Evolutionary conservation across 257 asterid species (phyloP).

Genomic region (Lantana camara): DNA sequence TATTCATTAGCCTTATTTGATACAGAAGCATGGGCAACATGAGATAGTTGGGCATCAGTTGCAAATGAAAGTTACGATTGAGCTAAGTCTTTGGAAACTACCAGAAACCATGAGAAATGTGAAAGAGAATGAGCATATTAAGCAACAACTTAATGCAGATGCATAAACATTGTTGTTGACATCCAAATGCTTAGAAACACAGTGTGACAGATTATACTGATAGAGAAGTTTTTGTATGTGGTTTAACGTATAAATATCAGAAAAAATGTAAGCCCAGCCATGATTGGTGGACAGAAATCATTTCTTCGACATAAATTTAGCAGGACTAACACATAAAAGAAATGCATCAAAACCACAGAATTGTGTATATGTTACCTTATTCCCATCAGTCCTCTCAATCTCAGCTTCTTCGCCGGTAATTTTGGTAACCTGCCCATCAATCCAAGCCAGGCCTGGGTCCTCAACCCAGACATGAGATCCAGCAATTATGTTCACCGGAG

Average conservation of each 20-base stretch:
- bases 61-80: slow-evolving; percentile 7
- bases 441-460: slow-evolving; percentile 81
- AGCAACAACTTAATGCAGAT: background rate
- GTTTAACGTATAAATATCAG: slow-evolving; percentile 7
- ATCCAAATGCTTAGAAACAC: slow-evolving; percentile 22
- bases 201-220: slow-evolving; percentile 1
- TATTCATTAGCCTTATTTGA: slow-evolving; percentile 6
- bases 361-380: slow-evolving; percentile 53
- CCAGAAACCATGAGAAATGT: background rate
- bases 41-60: slow-evolving; percentile 8
- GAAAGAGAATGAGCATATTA: slow-evolving; percentile 1
- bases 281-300: background rate
- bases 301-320: background rate
- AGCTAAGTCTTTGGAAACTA: slow-evolving; percentile 3
- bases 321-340: too few species aligned
- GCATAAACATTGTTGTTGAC: background rate
- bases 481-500: slow-evolving; percentile 83
- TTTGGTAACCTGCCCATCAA: slow-evolving; percentile 80
- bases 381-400: slow-evolving; percentile 72
- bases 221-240: background rate
- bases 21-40: slow-evolving; percentile 1
- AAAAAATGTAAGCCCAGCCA: slow-evolving; percentile 10
- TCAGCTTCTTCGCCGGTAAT: slow-evolving; percentile 74
- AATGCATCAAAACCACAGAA: slow-evolving; percentile 12
- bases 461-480: slow-evolving; percentile 95